These are phyloP conservation scores for Aspergillus nanangensis DNA, from an alignment of 495 filamentous ascomycete genomes.

Conservation along the genomic window DNA sequence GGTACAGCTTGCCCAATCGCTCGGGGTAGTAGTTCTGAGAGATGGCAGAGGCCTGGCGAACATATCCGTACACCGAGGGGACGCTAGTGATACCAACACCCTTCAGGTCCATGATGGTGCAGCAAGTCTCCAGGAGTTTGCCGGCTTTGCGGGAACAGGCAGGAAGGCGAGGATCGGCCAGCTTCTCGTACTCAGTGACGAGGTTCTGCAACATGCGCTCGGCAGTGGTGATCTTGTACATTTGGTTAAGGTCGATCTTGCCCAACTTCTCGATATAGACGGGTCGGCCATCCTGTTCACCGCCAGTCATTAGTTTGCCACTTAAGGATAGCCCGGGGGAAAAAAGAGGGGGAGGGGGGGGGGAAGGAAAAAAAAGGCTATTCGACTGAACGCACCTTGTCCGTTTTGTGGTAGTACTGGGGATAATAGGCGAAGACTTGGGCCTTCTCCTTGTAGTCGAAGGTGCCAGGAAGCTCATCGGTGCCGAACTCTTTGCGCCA, in stretches of 20 bases:
- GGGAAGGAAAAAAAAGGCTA: too few species aligned
- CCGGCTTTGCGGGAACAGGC: conserved; percentile 93
- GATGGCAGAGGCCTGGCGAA: conserved; percentile 73
- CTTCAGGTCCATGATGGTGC: conserved; percentile 94
- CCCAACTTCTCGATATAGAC: conserved; percentile 96
- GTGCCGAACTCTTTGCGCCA: conserved; percentile 86
- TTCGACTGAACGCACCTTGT: conserved; percentile 63
- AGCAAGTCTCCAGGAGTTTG: conserved; percentile 90
- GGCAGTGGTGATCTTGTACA: conserved; percentile 88
- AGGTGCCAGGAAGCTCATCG: conserved; percentile 75
- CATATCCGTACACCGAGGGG: conserved; percentile 78
- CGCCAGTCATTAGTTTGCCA: too few species aligned
- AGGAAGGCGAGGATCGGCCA: conserved; percentile 86
- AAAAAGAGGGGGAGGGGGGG: too few species aligned
- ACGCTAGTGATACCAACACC: conserved; percentile 81
- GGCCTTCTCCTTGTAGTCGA: conserved; percentile 85
- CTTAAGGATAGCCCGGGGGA: too few species aligned
- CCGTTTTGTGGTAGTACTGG: conserved; percentile 99
- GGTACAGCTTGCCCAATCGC: conserved; percentile 79
- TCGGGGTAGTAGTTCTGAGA: conserved; percentile 99
- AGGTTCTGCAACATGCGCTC: conserved; percentile 96
- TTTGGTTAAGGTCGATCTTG: conserved; percentile 81
- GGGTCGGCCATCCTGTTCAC: conserved; percentile 79
- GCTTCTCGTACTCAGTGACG: conserved; percentile 93
- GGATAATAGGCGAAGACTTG: conserved; percentile 91